Evolutionary conservation across 2,329 filamentous ascomycete genomes (phyloP), one percentile per base, ranked within the genome.

Genomic region (Colletotrichum caudatum): DNA sequence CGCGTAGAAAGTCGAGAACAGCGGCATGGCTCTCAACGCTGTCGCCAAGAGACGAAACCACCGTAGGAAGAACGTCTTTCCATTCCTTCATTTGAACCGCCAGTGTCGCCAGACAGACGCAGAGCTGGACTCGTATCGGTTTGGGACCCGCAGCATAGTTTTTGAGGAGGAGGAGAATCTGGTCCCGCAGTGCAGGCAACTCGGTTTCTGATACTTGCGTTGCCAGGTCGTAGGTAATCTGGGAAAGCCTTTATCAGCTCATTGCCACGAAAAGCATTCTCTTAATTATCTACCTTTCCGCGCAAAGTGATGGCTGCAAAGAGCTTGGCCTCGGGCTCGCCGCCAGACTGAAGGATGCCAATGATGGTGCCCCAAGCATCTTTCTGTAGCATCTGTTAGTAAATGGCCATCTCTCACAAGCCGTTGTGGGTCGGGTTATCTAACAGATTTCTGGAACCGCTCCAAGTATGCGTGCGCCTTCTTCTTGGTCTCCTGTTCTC

Each of bases 241-340:
- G 75, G 74, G 54, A 5, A 64, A 26, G 61, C 39, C 63, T 16
- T 68, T 41, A 50, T 73, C 23, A 70, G 66, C 69, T 63, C 57
- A 29, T 46, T 62, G 35, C 72, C 53, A 61, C 35, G 46, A 60
- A 74, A 41, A 74, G 60, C 23, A 64, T 50, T 26, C 14, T 63
- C 61, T 69, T 57, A 35, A 60, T 20, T 20, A 61, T 84, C 75
- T 86, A 98, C 96, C 92, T 99, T 99, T 87, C 96, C 96, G 85
- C 97, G 97, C 78, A 99, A 86, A 64, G 96, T 99, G 58, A 95
- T 98, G 71, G 96, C 96, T 58, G 96, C 96, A 82, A 99, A 99
- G 72, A 99, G 86, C 81, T 96, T 96, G 35, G 94, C 93, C 81
- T 97, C 94, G 62, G 92, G 88, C 74, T 95, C 92, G 66, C 92